A percentile compares a stretch with the other conserved stretches of the same genome.
Evolutionary conservation across 805 yeast genomes (phyloP).

Genomic region (Candida tallmaniae): DNA sequence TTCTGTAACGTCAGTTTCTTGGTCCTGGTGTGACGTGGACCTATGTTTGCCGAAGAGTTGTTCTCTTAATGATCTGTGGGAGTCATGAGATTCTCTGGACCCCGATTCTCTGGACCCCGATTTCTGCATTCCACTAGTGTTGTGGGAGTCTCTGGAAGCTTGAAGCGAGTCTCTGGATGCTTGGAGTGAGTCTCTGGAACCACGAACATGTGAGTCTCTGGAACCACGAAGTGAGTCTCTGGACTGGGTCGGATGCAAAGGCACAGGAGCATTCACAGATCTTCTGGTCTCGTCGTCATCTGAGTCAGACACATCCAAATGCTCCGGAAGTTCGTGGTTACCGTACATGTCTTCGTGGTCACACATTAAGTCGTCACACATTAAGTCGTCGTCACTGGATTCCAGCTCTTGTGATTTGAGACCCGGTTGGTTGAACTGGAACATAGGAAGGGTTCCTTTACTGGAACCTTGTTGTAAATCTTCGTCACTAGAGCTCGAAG

Average conservation of each 20-base stretch:
- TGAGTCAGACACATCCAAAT: conserved; percentile 10
- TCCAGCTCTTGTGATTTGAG: not conserved
- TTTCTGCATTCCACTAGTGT: too few relatives aligned
- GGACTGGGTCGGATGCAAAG: too few relatives aligned
- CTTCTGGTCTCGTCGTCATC: conserved; percentile 6
- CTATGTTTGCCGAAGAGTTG: too few relatives aligned
- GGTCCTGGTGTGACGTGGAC: not conserved
- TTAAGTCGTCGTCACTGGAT: not conserved
- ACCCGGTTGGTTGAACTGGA: conserved; percentile 12
- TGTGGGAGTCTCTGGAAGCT: too few relatives aligned
- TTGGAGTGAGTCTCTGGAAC: not conserved
- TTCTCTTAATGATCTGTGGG: too few relatives aligned
- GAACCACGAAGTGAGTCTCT: too few relatives aligned
- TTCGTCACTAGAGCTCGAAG: conserved; percentile 16
- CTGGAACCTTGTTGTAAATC: not conserved
- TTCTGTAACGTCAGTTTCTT: conserved; percentile 21
- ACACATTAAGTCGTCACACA: not conserved
- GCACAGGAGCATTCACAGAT: too few relatives aligned
- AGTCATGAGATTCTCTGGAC: too few relatives aligned
- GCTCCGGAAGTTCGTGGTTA: conserved; percentile 6
- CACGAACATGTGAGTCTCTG: not conserved
- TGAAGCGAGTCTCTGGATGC: conserved; percentile 4
- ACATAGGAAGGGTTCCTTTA: conserved; percentile 18
- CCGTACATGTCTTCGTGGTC: not conserved
- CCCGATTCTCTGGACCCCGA: too few relatives aligned